phyloP scores from a whole-genome alignment of 352 stramenopile genomes.

The Phytophthora sp. region DNA sequence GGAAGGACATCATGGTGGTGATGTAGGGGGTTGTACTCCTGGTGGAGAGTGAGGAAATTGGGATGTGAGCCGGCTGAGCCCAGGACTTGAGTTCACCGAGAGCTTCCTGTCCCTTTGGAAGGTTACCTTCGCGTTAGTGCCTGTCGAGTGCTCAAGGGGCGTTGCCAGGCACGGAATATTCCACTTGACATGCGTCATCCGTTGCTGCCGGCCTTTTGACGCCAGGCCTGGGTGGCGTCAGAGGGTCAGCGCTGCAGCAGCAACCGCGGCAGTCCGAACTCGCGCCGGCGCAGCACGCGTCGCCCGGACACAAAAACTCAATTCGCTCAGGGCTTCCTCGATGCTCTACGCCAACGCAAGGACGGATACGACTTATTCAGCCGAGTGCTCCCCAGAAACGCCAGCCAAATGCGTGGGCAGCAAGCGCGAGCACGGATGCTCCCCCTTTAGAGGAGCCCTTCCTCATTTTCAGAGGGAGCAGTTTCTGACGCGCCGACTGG shows the following conservation, averaged over 20 bases:
- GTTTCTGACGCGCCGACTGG: slow-evolving; percentile 33
- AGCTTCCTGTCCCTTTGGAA: slow-evolving; percentile 25
- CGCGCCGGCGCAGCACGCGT: background rate
- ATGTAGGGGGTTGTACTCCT: slow-evolving; percentile 40
- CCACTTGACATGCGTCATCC: slow-evolving; percentile 49
- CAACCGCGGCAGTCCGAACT: slow-evolving; percentile 13
- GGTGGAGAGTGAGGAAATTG: slow-evolving; percentile 38
- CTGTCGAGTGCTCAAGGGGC: slow-evolving; percentile 29
- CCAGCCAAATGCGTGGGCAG: background rate
- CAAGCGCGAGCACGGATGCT: background rate
- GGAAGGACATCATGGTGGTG: slow-evolving; percentile 41
- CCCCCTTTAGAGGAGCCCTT: slow-evolving; percentile 9
- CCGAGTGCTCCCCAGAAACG: background rate
- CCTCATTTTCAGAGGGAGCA: slow-evolving; percentile 16
- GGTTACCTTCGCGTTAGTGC: slow-evolving; percentile 17
- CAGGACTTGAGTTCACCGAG: slow-evolving; percentile 38
- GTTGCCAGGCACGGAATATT: slow-evolving; percentile 37
- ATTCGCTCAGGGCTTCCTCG: background rate
- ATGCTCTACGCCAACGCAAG: background rate
- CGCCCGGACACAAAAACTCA: background rate
- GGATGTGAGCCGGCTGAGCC: slow-evolving; percentile 25
- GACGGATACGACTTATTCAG: background rate
- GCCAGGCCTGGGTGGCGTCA: slow-evolving; percentile 35
- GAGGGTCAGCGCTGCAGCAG: slow-evolving; percentile 31
- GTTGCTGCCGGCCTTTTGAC: slow-evolving; percentile 35